These are phyloP conservation scores for Hypoxylon intermedium DNA, from an alignment of 495 filamentous ascomycete genomes.

Conservation along the genomic window DNA sequence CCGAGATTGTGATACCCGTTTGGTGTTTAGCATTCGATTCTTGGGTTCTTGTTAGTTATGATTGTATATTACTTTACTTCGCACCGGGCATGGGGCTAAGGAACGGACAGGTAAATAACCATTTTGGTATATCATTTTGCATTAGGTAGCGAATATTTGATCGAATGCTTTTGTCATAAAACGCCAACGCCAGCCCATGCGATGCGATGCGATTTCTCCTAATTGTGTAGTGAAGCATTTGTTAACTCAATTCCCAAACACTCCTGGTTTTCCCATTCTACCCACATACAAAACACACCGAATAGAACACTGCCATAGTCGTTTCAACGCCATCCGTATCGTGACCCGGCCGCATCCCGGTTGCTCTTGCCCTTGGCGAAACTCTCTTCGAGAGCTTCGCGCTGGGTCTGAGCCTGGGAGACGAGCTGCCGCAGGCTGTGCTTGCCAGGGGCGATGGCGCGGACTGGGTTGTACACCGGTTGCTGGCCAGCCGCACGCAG, in stretches of 20 bases:
- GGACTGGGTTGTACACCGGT: constrained; percentile 79
- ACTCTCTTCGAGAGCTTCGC: constrained; percentile 84
- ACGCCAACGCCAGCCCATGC: no score
- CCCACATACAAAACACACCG: neutral
- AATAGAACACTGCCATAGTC: no score
- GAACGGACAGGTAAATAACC: neutral
- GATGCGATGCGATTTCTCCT: no score
- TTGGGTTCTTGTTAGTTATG: neutral
- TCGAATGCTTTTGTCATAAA: no score
- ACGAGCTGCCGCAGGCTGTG: constrained; percentile 88
- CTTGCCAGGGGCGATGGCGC: constrained; percentile 82
- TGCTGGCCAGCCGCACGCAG: constrained; percentile 68
- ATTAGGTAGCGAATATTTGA: neutral
- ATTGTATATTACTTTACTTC: constrained; percentile 3
- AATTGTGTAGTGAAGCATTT: no score
- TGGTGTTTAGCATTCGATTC: neutral
- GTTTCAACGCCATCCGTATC: constrained; percentile 83
- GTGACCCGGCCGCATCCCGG: constrained; percentile 76
- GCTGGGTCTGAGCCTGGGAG: constrained; percentile 77
- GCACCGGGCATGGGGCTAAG: neutral
- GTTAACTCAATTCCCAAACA: no score
- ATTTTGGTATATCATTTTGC: constrained; percentile 3
- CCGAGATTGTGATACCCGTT: constrained; percentile 13
- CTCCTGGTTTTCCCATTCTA: no score
- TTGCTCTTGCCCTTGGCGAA: constrained; percentile 79